Evolutionary conservation across 2,329 filamentous ascomycete species (phyloP).

Genomic region (Stagonosporopsis chrysanthemi): DNA sequence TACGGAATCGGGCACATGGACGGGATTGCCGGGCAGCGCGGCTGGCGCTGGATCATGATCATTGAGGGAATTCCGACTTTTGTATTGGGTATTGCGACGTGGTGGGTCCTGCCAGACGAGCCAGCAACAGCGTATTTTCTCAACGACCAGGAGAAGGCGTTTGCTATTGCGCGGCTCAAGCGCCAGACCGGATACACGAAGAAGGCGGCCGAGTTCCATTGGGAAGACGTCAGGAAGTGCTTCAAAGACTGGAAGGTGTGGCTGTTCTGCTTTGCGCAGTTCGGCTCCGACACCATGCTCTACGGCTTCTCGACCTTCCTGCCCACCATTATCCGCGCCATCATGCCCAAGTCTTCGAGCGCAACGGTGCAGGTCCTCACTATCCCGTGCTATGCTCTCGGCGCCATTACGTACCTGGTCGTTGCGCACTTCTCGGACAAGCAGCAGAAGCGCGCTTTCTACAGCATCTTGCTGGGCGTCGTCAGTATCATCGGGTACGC

Average conservation of each 20-base stretch:
- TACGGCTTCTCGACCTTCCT: constrained; percentile 82
- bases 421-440: constrained; percentile 73
- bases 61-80: constrained; percentile 65
- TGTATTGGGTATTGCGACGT: constrained; percentile 62
- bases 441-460: constrained; percentile 70
- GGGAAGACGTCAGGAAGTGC: constrained; percentile 69
- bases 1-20: constrained; percentile 78
- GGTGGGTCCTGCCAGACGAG: constrained; percentile 69
- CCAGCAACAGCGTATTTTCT: constrained; percentile 71
- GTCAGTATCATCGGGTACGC: constrained; percentile 74
- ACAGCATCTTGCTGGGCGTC: constrained; percentile 67
- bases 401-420: constrained; percentile 72
- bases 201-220: constrained; percentile 63
- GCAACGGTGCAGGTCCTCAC: constrained; percentile 77
- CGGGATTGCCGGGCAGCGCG: constrained; percentile 67
- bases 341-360: constrained; percentile 67
- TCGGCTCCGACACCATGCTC: constrained; percentile 77
- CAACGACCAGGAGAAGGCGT: constrained; percentile 63
- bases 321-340: constrained; percentile 76
- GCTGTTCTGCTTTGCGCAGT: constrained; percentile 72
- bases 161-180: constrained; percentile 61
- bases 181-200: constrained; percentile 59
- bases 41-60: constrained; percentile 77
- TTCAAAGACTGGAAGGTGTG: constrained; percentile 80
- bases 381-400: constrained; percentile 78